Evolutionary conservation across 768 basidiomycete genomes (phyloP), one percentile per base, ranked within the genome.

Genomic region (Mycena olivaceomarginata): DNA sequence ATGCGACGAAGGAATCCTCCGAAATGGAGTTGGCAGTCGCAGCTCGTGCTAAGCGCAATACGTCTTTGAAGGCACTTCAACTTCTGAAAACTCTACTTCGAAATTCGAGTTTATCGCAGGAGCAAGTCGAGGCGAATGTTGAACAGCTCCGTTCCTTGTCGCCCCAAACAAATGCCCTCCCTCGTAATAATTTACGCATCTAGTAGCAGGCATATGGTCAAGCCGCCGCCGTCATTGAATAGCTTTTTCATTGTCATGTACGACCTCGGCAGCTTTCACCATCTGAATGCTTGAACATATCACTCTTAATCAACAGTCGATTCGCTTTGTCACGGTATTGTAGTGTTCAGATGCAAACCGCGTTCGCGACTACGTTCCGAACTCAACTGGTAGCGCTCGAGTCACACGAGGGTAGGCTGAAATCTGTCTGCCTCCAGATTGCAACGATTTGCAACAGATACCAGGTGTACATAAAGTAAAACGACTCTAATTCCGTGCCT

Each of bases 1-100:
- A 88, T 9, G 98, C 98, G 18, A 83, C 89, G 2, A 82, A 87
- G 71, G 87, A 89, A 45, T 92, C 95, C 1, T 85, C 88, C 20
- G 83, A 85, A 22, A 90, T 97, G 87, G 78, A 79, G 57, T 59
- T 20, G 15, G 18, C 53, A 11, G 75, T 79, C 20, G 59, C 72
- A 4, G 48, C 25, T 11, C 75, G 78, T 16, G 56, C 75, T 3
- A 71, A 60, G 20, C 78, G 72, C 91, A 92, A 81, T 79, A 78
- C 15, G 84, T 88, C 67, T 91, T 94, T 37, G 86, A 91, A 80
- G 84, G 86, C 40, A 31, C 57, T 79, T 0, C 64, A 62, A 37
- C 60, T 74, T 20, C 40, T 79, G 62, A 71, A 74, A 15, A 48
- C 65, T 10, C 43, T 67, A 5, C 64, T 72, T 46, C 45, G 37